Percentiles rank a stretch among this genome's conserved stretches.
These are phyloP conservation scores for Penicillium steckii DNA, from an alignment of 495 filamentous ascomycete species.

Conservation along the genomic window DNA sequence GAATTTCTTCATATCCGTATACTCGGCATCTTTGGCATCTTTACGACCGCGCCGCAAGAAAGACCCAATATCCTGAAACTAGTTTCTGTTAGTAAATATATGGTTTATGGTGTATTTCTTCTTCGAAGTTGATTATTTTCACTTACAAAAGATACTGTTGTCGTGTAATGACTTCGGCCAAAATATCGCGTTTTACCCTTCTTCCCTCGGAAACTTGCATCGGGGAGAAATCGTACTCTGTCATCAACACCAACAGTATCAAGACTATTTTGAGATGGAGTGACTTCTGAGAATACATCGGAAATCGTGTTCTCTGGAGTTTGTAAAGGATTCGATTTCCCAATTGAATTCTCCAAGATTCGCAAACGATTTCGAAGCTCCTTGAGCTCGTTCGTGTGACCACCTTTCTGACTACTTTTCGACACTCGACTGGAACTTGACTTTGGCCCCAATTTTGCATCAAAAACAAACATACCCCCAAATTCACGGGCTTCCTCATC, in stretches of 20 bases:
- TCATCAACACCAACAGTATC: constrained; percentile 33
- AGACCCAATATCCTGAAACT: constrained; percentile 47
- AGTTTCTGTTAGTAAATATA: constrained; percentile 16
- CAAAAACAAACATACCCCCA: constrained; percentile 41
- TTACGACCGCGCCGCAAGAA: constrained; percentile 43
- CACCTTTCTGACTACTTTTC: constrained; percentile 29
- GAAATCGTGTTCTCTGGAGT: constrained; percentile 29
- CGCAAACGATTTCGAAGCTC: constrained; percentile 35
- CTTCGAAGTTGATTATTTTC: neutral
- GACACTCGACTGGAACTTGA: constrained; percentile 24
- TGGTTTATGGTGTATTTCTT: neutral
- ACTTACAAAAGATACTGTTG: constrained; percentile 47
- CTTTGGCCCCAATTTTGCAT: constrained; percentile 33
- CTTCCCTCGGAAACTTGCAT: constrained; percentile 46
- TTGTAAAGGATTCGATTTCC: constrained; percentile 19
- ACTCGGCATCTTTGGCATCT: constrained; percentile 29
- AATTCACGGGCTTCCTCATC: constrained; percentile 15
- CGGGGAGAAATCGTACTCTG: constrained; percentile 29
- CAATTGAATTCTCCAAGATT: constrained; percentile 29
- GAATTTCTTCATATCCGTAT: constrained; percentile 32
- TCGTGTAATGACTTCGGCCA: constrained; percentile 46
- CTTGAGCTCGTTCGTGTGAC: constrained; percentile 31
- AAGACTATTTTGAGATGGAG: constrained; percentile 12
- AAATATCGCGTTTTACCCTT: constrained; percentile 48
- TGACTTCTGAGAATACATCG: constrained; percentile 23